These are phyloP conservation scores for Senecio squalidus DNA, from an alignment of 140 eudicot genomes.

Conservation along the genomic window DNA sequence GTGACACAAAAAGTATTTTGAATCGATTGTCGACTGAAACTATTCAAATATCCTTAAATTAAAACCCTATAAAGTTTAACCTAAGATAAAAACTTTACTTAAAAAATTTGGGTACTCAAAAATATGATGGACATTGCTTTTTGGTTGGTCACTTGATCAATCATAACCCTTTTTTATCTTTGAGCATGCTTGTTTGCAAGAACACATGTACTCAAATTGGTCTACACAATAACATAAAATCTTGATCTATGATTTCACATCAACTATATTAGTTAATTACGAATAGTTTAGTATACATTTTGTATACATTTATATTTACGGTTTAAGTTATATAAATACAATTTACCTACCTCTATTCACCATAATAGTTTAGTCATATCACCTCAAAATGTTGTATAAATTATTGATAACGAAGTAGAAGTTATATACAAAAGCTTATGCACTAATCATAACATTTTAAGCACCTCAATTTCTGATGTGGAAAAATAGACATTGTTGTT, in stretches of 20 bases:
- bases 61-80: constrained; percentile 21
- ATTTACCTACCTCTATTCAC: too few species aligned
- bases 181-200: constrained; percentile 31
- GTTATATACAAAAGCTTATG: too few species aligned
- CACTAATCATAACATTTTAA: too few species aligned
- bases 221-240: constrained; percentile 9
- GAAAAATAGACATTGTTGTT: too few species aligned
- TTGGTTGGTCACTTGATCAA: constrained; percentile 28
- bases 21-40: constrained; percentile 2
- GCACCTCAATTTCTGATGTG: too few species aligned
- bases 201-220: constrained; percentile 23
- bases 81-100: constrained; percentile 6
- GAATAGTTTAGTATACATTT: constrained; percentile 11
- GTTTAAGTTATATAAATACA: too few species aligned
- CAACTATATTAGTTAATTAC: constrained; percentile 13
- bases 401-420: too few species aligned
- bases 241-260: constrained; percentile 14
- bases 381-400: too few species aligned
- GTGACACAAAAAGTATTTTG: not conserved
- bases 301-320: too few species aligned
- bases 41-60: not conserved
- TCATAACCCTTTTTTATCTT: constrained; percentile 19
- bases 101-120: constrained; percentile 13
- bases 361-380: too few species aligned
- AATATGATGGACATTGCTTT: constrained; percentile 23